These are phyloP conservation scores for Wickerhamomyces hampshirensis DNA, from an alignment of 805 yeast species.

Conservation along the genomic window DNA sequence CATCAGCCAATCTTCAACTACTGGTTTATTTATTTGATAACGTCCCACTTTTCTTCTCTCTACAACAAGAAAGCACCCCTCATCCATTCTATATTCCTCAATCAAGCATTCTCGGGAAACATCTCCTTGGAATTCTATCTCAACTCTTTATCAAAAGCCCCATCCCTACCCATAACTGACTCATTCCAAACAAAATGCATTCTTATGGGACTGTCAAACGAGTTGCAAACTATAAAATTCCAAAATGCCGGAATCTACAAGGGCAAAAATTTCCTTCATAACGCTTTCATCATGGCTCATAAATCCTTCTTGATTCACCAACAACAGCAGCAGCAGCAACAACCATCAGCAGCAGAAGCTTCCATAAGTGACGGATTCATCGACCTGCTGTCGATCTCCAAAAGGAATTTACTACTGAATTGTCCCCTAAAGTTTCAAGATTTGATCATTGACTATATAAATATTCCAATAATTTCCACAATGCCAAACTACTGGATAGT, in stretches of 20 bases:
- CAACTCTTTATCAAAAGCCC: slow-evolving; percentile 9
- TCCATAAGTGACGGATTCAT: slow-evolving; percentile 19
- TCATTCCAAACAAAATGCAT: slow-evolving; percentile 8
- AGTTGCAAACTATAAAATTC: slow-evolving; percentile 22
- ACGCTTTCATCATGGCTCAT: slow-evolving; percentile 48
- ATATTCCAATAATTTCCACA: slow-evolving; percentile 26
- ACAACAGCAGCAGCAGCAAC: slow-evolving; percentile 6
- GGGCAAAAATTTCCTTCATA: slow-evolving; percentile 42
- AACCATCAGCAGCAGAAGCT: slow-evolving; percentile 1
- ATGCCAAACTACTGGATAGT: slow-evolving; percentile 40
- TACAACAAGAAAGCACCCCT: slow-evolving; percentile 39
- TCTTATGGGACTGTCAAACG: slow-evolving; percentile 19
- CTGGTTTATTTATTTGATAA: slow-evolving; percentile 45
- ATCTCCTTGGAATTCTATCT: slow-evolving; percentile 6
- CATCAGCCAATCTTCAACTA: slow-evolving; percentile 21
- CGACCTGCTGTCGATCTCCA: slow-evolving; percentile 37
- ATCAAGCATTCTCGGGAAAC: slow-evolving; percentile 4
- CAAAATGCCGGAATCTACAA: slow-evolving; percentile 17
- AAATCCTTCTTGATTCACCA: slow-evolving; percentile 26
- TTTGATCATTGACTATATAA: slow-evolving; percentile 42
- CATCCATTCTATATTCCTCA: slow-evolving; percentile 25
- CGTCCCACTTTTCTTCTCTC: slow-evolving; percentile 38
- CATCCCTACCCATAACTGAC: slow-evolving; percentile 2
- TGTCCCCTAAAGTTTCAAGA: slow-evolving; percentile 49
- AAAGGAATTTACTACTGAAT: slow-evolving; percentile 43